These are phyloP conservation scores for Yarrowia deformans DNA, from an alignment of 805 yeast genomes.

Conservation along the genomic window DNA sequence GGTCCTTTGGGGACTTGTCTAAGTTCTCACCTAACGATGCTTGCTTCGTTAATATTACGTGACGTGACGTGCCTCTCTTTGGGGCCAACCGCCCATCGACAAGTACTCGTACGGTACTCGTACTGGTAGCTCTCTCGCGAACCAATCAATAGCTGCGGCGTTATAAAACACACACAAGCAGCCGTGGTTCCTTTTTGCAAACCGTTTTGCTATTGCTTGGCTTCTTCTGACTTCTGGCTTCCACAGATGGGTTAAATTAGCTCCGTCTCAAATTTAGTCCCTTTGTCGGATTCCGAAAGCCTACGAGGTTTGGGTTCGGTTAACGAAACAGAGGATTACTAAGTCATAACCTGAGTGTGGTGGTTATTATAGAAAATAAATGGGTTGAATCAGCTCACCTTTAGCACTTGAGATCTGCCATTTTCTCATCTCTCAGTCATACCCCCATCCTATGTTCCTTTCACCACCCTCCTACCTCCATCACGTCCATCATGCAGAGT, in stretches of 20 bases:
- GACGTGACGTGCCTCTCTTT: conserved; percentile 8
- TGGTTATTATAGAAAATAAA: too few relatives aligned
- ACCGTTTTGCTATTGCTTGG: background rate
- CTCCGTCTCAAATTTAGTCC: background rate
- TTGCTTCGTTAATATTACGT: background rate
- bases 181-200: background rate
- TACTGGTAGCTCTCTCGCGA: too few relatives aligned
- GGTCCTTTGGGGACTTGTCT: background rate
- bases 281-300: conserved; percentile 12
- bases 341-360: conserved; percentile 9
- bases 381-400: too few relatives aligned
- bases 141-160: too few relatives aligned
- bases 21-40: background rate
- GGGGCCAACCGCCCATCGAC: background rate
- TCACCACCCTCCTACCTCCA: background rate
- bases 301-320: background rate
- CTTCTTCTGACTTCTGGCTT: background rate
- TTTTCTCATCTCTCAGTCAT: too few relatives aligned
- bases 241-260: too few relatives aligned
- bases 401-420: too few relatives aligned
- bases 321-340: background rate
- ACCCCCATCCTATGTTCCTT: too few relatives aligned
- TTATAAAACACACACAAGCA: too few relatives aligned
- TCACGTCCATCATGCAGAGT: conserved; percentile 16
- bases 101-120: too few relatives aligned